Base-by-base conservation (phyloP, 768 basidiomycete species). In the Fomitopsis serialis region DNA sequence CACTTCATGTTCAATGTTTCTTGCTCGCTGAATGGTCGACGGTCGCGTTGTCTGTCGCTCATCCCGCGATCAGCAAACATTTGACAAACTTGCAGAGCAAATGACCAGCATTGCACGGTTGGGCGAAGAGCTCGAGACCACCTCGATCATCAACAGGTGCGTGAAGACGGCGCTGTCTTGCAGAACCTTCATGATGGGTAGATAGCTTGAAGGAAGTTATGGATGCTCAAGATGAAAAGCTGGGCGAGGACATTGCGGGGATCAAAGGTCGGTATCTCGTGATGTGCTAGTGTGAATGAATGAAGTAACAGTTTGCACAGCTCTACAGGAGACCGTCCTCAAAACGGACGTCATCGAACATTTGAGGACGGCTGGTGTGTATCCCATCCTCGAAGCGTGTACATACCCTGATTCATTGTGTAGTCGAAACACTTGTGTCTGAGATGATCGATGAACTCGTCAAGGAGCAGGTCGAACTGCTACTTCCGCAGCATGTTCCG, bases 361-460 rank as follows among this genome's bases (percentile, higher is more conserved):
- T 48, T 65, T 84, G 55, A 71, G 73, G 51, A 56, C 70, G 42
- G 68, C 77, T 59, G 75, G 82, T 82, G 54, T 45, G 68, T 61
- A 6, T 35, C 37, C 19, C 12, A 23, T 32, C 29, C 6, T 32
- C 11, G 29, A n/a, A n/a, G n/a, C n/a, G n/a, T 35, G 34, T 35
- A 15, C 34, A 35, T 35, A 9, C 9, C 34, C n/a, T n/a, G 34
- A 35, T 9, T 35, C 34, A 11, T 53, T 21, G 19, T n/a, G 19
- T n/a, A 82, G 82, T 81, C 53, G 72, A 79, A 46, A 68, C 70
- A 29, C 76, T 76, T 46, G 72, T 83, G 36, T 67, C 72, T 10
- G 62, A 68, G 11, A 71, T 78, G 45, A 76, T 84, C 42, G 79
- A 81, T 42, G 65, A 70, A 40, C 66, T 80, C 19, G 79, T 85